Base-by-base conservation (phyloP, 2,329 filamentous ascomycete genomes). In the Coniochaeta hoffmannii region DNA sequence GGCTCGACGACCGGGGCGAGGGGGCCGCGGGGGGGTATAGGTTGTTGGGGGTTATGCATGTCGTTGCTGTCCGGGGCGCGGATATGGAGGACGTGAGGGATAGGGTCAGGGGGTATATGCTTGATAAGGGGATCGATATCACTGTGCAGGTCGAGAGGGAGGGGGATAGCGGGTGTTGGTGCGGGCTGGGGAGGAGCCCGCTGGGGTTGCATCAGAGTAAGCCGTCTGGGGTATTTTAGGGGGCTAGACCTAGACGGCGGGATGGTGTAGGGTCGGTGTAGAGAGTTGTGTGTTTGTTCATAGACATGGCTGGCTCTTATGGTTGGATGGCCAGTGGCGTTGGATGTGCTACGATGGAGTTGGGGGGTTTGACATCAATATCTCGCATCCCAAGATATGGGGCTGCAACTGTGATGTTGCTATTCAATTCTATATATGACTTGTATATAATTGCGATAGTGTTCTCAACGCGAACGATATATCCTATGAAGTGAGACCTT, bases 61-160 rank as follows among this genome's bases (percentile, higher is more conserved):
- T 97, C 36, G 84, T 90, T 57, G 90, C 90, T 1, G 83, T 85
- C 1, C 81, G 83, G 24, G 82, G 80, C 2, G 84, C 87, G 2
- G 85, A 92, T 62, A 68, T 92, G 55, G 90, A 96, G 63, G 92
- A 97, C 59, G 90, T 97, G 6, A 79, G 89, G 53, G 83, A 89
- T 57, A 79, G 91, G n/a, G 87, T 92, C 0, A 76, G 80, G 46
- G 78, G 82, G 44, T 94, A 91, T 62, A 75, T 96, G 22, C 73
- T 78, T 8, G 81, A 82, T 53, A 81, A 88, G 60, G 82, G 85
- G 41, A 87, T 97, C 72, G 86, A 96, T 64, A 83, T 91, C 12
- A 85, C 95, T 26, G 81, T 97, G 5, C 93, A 97, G 70, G 88
- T 96, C 1, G 93, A 97, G 71, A 77, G 87, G 50, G 90, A 96